Evolutionary conservation across 352 stramenopile genomes (phyloP).

Genomic region (Phytopythium sindhum): DNA sequence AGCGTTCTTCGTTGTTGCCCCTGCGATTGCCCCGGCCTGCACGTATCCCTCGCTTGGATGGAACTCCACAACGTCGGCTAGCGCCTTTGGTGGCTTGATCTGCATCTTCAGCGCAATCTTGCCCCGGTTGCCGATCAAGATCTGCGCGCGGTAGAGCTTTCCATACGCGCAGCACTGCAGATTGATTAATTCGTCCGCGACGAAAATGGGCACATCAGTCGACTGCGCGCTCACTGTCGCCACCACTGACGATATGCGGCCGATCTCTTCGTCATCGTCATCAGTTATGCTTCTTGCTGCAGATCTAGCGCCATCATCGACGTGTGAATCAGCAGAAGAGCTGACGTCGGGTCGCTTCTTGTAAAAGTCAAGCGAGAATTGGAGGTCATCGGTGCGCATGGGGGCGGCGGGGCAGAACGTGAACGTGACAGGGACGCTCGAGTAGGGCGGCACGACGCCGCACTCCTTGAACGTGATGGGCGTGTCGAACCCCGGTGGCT

Average conservation of each 20-base stretch:
- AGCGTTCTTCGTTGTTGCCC: constrained; percentile 32
- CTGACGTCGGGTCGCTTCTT: neutral
- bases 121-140: constrained; percentile 82
- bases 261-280: neutral
- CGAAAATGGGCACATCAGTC: constrained; percentile 46
- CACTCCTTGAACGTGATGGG: constrained; percentile 34
- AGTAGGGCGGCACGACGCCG: constrained; percentile 53
- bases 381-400: constrained; percentile 27
- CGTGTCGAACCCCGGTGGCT: constrained; percentile 34
- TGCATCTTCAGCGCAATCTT: constrained; percentile 86
- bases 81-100: constrained; percentile 58
- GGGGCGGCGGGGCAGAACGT: constrained; percentile 51
- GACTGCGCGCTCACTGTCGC: constrained; percentile 25
- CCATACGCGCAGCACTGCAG: constrained; percentile 83
- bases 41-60: constrained; percentile 85
- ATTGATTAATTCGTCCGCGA: constrained; percentile 40
- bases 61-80: constrained; percentile 73
- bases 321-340: neutral
- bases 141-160: constrained; percentile 83
- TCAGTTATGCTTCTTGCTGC: neutral
- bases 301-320: neutral
- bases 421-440: constrained; percentile 38
- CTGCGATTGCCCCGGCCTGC: constrained; percentile 31
- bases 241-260: constrained; percentile 7
- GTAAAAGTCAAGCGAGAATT: constrained; percentile 40